phyloP scores from a whole-genome alignment of 2,329 filamentous ascomycete genomes.

The Delphinella strobiligena region DNA sequence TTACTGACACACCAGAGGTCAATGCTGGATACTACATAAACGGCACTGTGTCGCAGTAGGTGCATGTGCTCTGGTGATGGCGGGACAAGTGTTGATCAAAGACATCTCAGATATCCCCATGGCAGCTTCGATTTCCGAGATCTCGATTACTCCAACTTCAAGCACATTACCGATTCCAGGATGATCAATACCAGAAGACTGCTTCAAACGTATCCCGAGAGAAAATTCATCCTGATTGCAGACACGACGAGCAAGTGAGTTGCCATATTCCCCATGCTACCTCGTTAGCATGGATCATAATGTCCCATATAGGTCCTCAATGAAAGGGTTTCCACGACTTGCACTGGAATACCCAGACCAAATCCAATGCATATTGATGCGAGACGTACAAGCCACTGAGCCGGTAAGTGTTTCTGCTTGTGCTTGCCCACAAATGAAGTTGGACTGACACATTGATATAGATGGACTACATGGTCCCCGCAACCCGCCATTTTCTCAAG shows the following conservation, averaged over 20 bases:
- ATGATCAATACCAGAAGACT: slow-evolving; percentile 10
- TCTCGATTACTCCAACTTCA: slow-evolving; percentile 9
- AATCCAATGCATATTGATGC: slow-evolving; percentile 16
- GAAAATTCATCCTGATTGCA: slow-evolving; percentile 15
- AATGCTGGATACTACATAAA: slow-evolving; percentile 10
- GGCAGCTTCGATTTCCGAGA: slow-evolving; percentile 16
- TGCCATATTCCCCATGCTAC: neutral
- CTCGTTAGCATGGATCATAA: neutral
- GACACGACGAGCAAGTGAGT: slow-evolving; percentile 11
- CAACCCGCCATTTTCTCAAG: slow-evolving; percentile 4
- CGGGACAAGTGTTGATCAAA: neutral
- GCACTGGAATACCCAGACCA: slow-evolving; percentile 10
- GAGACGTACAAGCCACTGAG: slow-evolving; percentile 14
- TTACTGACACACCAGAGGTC: slow-evolving; percentile 14
- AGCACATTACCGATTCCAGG: slow-evolving; percentile 8
- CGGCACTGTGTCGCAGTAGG: slow-evolving; percentile 5
- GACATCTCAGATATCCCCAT: slow-evolving; percentile 11
- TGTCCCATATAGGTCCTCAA: neutral
- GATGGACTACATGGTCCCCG: slow-evolving; percentile 11
- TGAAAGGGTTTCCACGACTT: slow-evolving; percentile 3
- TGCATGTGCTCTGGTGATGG: neutral
- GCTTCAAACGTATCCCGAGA: slow-evolving; percentile 13
- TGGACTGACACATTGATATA: neutral
- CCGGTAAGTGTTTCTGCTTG: neutral
- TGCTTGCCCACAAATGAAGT: neutral